These are phyloP conservation scores for Podila epicladia DNA, from an alignment of 192 early-diverging fungal species.

Conservation along the genomic window DNA sequence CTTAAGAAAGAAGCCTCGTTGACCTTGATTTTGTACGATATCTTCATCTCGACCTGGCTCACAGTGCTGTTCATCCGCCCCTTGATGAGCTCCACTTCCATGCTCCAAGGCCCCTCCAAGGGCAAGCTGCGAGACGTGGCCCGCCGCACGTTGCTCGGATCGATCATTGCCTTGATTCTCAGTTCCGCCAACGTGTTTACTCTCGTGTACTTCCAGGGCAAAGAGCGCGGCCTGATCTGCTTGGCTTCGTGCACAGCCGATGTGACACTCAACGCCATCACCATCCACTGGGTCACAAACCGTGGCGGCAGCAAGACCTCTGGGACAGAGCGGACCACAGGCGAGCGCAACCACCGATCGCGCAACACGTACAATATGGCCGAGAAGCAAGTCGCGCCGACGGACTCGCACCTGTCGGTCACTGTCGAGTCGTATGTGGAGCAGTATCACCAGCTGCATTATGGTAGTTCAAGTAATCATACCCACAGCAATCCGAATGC, in stretches of 20 bases:
- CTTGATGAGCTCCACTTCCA: background rate
- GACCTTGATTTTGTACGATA: background rate
- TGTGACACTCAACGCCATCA: conserved; percentile 42
- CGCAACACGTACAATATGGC: background rate
- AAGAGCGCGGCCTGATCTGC: conserved; percentile 47
- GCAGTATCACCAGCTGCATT: conserved; percentile 32
- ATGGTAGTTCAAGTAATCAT: background rate
- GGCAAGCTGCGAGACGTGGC: conserved; percentile 15
- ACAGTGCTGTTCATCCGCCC: conserved; percentile 3
- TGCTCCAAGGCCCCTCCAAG: background rate
- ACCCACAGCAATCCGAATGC: background rate
- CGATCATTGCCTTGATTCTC: conserved; percentile 35
- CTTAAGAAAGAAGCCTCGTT: background rate
- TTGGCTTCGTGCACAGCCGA: conserved; percentile 48
- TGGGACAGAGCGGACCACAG: conserved; percentile 12
- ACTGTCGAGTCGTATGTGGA: conserved; percentile 45
- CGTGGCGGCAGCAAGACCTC: background rate
- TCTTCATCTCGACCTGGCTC: background rate
- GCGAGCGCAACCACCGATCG: background rate
- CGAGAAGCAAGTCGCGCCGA: conserved; percentile 35
- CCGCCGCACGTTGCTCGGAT: conserved; percentile 32
- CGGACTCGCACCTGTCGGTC: conserved; percentile 31
- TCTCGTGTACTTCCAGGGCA: conserved; percentile 22
- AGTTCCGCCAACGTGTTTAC: conserved; percentile 43
- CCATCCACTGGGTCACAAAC: conserved; percentile 49